Evolutionary conservation across 352 stramenopile genomes (phyloP).

Genomic region (Globisporangium sylvaticum): DNA sequence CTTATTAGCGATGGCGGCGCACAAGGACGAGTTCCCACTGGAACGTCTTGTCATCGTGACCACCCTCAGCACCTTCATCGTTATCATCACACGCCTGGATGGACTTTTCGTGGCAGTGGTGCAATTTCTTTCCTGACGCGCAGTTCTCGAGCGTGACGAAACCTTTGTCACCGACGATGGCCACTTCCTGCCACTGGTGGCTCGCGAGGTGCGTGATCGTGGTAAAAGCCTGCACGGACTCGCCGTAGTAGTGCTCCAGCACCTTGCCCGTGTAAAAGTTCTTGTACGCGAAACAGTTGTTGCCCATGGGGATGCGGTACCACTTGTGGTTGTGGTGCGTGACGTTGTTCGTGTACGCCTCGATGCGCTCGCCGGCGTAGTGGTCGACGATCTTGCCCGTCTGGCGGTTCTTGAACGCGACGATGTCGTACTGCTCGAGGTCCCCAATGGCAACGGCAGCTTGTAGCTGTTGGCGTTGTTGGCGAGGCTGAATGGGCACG

Average conservation of each 20-base stretch:
- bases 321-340: background rate
- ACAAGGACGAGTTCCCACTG: conserved; percentile 3
- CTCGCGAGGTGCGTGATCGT: background rate
- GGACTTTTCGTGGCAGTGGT: background rate
- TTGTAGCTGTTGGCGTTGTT: background rate
- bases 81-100: background rate
- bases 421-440: background rate
- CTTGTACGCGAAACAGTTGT: background rate
- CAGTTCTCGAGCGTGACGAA: background rate
- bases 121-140: background rate
- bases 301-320: background rate
- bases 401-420: background rate
- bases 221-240: background rate
- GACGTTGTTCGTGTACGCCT: background rate
- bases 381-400: background rate
- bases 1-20: too few species aligned
- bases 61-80: background rate
- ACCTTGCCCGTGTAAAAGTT: background rate
- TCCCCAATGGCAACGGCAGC: background rate
- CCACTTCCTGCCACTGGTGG: background rate
- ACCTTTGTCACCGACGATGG: background rate
- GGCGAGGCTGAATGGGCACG: background rate
- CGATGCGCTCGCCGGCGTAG: background rate
- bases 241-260: background rate
- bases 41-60: background rate